These are phyloP conservation scores for Nigrospora oryzae DNA, from an alignment of 2,329 filamentous ascomycete species.

Conservation along the genomic window DNA sequence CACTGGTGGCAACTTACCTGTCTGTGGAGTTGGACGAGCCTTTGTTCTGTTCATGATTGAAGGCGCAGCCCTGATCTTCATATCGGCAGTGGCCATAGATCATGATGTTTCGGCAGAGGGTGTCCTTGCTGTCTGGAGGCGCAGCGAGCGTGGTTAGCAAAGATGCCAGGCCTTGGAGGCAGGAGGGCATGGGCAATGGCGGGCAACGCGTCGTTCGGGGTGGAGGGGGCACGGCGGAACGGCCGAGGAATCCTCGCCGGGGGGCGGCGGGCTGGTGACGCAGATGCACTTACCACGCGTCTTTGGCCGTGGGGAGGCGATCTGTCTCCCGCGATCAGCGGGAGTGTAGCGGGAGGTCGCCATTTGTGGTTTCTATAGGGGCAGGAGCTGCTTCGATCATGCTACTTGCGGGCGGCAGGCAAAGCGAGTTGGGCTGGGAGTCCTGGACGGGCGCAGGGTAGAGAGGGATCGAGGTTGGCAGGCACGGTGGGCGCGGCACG, in stretches of 20 bases:
- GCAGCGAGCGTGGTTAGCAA: not conserved
- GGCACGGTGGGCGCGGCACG: not conserved
- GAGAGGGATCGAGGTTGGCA: not conserved
- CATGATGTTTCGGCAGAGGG: conserved; percentile 82
- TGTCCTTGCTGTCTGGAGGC: conserved; percentile 69
- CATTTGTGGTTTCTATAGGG: conserved; percentile 12
- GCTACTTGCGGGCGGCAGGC: no score
- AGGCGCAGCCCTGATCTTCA: conserved; percentile 83
- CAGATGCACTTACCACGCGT: conserved; percentile 21
- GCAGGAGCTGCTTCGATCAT: no score
- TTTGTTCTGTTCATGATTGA: conserved; percentile 76
- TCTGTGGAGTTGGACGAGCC: conserved; percentile 27
- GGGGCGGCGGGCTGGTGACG: not conserved
- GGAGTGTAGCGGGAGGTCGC: conserved; percentile 21
- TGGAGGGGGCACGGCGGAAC: no score
- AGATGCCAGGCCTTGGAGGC: no score
- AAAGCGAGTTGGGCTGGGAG: no score
- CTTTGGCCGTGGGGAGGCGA: conserved; percentile 26
- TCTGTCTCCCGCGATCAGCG: conserved; percentile 21
- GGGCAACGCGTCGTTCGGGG: no score
- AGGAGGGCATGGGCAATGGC: no score
- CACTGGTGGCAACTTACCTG: conserved; percentile 14
- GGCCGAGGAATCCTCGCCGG: no score
- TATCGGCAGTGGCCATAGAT: conserved; percentile 92
- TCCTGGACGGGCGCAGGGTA: not conserved